phyloP scores from a whole-genome alignment of 73 alveolate species.

The Tetrahymena malaccensis region DNA sequence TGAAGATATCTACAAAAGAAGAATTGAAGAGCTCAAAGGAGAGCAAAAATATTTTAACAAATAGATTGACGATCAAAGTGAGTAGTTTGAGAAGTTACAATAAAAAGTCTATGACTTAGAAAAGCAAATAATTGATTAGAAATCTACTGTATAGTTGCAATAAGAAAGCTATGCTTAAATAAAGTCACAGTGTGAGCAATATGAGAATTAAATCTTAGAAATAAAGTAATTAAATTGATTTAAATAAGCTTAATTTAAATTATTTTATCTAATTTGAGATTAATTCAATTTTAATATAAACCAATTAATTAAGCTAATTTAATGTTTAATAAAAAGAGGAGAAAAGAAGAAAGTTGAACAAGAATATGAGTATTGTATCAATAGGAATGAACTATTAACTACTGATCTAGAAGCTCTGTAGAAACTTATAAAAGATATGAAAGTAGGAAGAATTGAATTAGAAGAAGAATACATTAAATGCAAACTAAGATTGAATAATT shows the following conservation, averaged over 20 bases:
- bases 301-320: no score
- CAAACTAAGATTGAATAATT: background rate
- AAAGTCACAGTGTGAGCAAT: background rate
- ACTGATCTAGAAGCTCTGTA: conserved; percentile 6
- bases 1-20: conserved; percentile 1
- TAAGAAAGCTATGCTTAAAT: background rate
- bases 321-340: background rate
- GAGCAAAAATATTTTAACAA: background rate
- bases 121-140: background rate
- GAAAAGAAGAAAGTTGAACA: background rate
- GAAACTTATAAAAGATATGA: conserved; percentile 8
- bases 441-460: background rate
- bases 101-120: conserved; percentile 4
- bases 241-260: background rate
- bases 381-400: background rate
- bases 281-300: no score
- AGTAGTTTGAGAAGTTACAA: background rate
- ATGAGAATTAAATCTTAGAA: background rate
- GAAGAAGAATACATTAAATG: conserved; percentile 6
- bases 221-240: background rate
- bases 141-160: background rate
- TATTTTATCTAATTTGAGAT: no score
- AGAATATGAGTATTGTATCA: background rate
- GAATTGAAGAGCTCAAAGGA: conserved; percentile 12
- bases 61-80: background rate